Percentiles rank a stretch among this genome's conserved stretches.
phyloP scores from a whole-genome alignment of 352 stramenopile genomes.

The Aphanomyces euteiches region DNA sequence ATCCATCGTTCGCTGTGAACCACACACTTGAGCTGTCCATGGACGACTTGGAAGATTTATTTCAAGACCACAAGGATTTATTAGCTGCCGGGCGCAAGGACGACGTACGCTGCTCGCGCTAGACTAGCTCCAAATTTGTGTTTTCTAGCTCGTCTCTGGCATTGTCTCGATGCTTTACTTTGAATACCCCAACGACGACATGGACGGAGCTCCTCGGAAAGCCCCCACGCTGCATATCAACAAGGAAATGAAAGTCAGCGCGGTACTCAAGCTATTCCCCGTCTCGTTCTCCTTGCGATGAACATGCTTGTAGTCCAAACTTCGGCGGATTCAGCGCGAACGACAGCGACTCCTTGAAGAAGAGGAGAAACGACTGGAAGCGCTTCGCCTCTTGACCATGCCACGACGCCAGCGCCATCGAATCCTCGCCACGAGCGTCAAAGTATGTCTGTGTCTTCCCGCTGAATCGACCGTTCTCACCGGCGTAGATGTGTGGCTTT shows the following conservation, averaged over 20 bases:
- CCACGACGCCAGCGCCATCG: constrained; percentile 49
- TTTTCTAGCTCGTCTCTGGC: constrained; percentile 38
- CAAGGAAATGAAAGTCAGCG: constrained; percentile 26
- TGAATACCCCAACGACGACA: constrained; percentile 38
- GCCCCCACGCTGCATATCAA: constrained; percentile 21
- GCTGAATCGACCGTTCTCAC: constrained; percentile 38
- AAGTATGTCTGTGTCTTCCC: constrained; percentile 2
- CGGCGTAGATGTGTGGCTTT: constrained; percentile 4
- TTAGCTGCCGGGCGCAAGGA: constrained; percentile 55
- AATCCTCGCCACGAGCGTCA: constrained; percentile 37
- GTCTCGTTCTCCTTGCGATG: constrained; percentile 22
- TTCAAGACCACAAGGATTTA: constrained; percentile 41
- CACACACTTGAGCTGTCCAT: constrained; percentile 45
- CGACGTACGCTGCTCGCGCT: constrained; percentile 7
- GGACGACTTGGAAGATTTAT: constrained; percentile 54
- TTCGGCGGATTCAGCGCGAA: constrained; percentile 51
- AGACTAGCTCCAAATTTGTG: too few relatives aligned
- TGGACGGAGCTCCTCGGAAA: neutral
- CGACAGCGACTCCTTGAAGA: constrained; percentile 50
- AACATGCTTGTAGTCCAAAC: constrained; percentile 45
- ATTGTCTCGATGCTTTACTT: constrained; percentile 64
- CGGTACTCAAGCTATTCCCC: neutral
- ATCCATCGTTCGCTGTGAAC: constrained; percentile 37
- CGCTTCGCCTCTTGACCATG: constrained; percentile 46
- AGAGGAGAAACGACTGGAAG: constrained; percentile 41